phyloP scores from a whole-genome alignment of 306 rosid genomes.

The Delonix regia region DNA sequence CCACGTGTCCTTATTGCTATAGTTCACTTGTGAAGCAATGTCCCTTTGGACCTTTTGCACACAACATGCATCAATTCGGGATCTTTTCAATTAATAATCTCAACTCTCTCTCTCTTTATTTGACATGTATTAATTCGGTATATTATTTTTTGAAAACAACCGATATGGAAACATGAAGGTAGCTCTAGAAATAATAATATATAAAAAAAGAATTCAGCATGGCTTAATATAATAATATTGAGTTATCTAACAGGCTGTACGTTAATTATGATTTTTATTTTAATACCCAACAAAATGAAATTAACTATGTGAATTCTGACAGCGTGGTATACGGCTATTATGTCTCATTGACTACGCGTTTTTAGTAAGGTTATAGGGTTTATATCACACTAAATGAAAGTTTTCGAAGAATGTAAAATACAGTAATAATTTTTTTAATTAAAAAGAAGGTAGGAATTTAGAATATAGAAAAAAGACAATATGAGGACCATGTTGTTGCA shows the following conservation, averaged over 20 bases:
- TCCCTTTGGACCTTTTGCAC: not conserved
- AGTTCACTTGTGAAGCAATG: not conserved
- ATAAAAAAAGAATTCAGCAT: not conserved
- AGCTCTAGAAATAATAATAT: not conserved
- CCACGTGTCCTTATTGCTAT: slow-evolving; percentile 4
- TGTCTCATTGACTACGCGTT: not conserved
- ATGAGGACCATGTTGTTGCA: not conserved
- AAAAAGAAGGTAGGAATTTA: not conserved
- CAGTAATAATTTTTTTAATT: not conserved
- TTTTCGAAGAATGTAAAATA: not conserved
- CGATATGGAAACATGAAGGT: not conserved
- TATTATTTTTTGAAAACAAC: not conserved
- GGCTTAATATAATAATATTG: not conserved
- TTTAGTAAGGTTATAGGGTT: not conserved
- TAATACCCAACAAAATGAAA: too few relatives aligned
- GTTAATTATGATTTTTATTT: too few relatives aligned
- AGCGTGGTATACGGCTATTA: too few relatives aligned
- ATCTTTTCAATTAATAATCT: not conserved
- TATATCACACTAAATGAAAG: not conserved
- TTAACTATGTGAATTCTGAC: not conserved
- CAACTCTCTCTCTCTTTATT: too few relatives aligned
- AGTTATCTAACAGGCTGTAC: not conserved
- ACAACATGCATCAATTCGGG: not conserved
- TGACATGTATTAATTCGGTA: too few relatives aligned
- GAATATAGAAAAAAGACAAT: too few relatives aligned